phyloP scores from a whole-genome alignment of 2,329 filamentous ascomycete genomes.

The Trichoderma polysporum region DNA sequence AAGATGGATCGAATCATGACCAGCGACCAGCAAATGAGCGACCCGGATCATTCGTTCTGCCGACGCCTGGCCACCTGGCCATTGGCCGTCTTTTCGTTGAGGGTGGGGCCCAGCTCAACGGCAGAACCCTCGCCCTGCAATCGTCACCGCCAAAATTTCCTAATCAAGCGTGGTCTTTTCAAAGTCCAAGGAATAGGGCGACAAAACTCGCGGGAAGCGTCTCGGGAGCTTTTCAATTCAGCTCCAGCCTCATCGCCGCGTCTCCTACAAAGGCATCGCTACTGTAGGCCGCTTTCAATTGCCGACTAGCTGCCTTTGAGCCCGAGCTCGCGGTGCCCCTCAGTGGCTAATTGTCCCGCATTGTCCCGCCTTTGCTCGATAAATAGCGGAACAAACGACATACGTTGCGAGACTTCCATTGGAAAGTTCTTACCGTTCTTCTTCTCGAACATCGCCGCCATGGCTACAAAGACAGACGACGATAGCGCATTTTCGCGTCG shows the following conservation, averaged over 20 bases:
- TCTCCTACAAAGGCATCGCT: not conserved
- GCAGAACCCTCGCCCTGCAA: conserved; percentile 6
- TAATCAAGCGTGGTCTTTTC: conserved; percentile 4
- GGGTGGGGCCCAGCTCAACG: conserved; percentile 13
- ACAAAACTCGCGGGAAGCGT: not conserved
- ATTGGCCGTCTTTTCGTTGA: conserved; percentile 13
- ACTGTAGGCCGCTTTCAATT: not conserved
- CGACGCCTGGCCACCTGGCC: not conserved
- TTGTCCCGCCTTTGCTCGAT: conserved; percentile 6
- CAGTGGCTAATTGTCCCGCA: conserved; percentile 16
- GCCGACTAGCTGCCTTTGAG: not conserved
- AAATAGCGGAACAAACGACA: not conserved
- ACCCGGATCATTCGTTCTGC: conserved; percentile 20
- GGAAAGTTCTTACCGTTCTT: not conserved
- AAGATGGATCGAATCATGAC: not conserved
- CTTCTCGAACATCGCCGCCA: conserved; percentile 19
- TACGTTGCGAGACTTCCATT: not conserved
- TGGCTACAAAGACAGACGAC: conserved; percentile 31
- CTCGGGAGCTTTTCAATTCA: not conserved
- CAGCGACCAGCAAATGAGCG: not conserved
- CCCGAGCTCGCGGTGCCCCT: conserved; percentile 9
- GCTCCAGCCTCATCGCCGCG: conserved; percentile 3
- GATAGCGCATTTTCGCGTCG: conserved; percentile 50
- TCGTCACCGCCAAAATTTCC: conserved; percentile 19
- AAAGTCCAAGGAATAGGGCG: not conserved